Evolutionary conservation across 345 rosid species (phyloP), one percentile per base, ranked within the genome.

Genomic region (Aquilaria yunnanensis): DNA sequence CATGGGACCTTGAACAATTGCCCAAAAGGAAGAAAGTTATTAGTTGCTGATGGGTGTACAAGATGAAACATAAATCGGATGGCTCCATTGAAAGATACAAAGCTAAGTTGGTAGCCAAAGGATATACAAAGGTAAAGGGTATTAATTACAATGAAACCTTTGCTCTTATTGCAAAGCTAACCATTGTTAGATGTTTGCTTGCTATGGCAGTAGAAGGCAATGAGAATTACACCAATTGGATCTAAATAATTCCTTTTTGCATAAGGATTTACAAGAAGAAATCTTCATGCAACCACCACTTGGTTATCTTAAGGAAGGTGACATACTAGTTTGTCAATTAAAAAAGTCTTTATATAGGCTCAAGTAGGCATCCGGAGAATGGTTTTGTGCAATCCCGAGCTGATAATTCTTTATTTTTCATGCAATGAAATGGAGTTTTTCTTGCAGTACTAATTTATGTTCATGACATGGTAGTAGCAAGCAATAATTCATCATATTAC

Each of bases 281-380:
- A 16, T 16, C 23, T 16, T 16, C 23, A 16, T 16, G 23, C 23
- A 16, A 16, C 23, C 23, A 16, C 23, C 23, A 61, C 11, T 54
- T 32, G 2, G 46, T 46, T 47, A 45, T 47, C 6, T 13, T 6
- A 4, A 65, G 6, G 2, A n/a, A 55, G 45, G 52, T 12, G 60
- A 54, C 7, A 14, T 7, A 6, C 34, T 10, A 32, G 68, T 64
- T n/a, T 64, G 60, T 46, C 3, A 33, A 3, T 45, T 64, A 9
- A 33, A 23, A 2, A 64, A 55, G 10, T 64, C 61, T 4, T 14
- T 64, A 1, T 64, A 64, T 64, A 53, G 60, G 5, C 30, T 64
- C 11, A 54, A 64, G 8, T 43, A 64, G 13, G 60, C 54, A 12
- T 56, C 54, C 2, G 12, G 54, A 1, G 12, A 56, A 1, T 64